Conservation (phyloP, 352 stramenopile species). For the Globisporangium okanoganense region DNA sequence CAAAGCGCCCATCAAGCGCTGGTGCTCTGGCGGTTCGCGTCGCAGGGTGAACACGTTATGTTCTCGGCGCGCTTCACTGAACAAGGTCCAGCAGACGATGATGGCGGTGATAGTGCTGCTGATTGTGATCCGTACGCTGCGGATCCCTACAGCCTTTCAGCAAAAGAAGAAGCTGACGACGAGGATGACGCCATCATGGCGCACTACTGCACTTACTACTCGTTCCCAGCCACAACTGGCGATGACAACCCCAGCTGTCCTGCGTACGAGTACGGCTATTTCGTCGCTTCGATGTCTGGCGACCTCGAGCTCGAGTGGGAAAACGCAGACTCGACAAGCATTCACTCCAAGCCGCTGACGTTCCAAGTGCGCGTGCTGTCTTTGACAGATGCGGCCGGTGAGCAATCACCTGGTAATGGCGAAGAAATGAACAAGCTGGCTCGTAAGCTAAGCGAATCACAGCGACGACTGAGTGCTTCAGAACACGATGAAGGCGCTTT, state of each 20-base stretch:
- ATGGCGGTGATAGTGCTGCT: not conserved
- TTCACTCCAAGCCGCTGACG: slow-evolving; percentile 37
- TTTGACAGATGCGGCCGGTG: not conserved
- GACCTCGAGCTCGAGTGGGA: slow-evolving; percentile 37
- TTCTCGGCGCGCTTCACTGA: slow-evolving; percentile 2
- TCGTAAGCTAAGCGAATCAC: not conserved
- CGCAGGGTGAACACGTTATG: not conserved
- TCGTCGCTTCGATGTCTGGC: slow-evolving; percentile 18
- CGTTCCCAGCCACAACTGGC: slow-evolving; percentile 8
- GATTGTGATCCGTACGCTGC: not conserved
- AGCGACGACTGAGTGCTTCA: not conserved
- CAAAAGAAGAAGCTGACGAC: not conserved
- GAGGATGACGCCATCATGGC: slow-evolving; percentile 1
- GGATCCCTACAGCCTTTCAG: not conserved
- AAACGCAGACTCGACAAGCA: slow-evolving; percentile 36
- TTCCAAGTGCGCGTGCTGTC: slow-evolving; percentile 28
- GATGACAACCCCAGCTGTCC: not conserved
- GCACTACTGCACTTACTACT: slow-evolving; percentile 29
- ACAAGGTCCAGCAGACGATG: not conserved
- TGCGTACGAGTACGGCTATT: slow-evolving; percentile 28
- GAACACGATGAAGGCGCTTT: not conserved
- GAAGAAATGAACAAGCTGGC: slow-evolving; percentile 8
- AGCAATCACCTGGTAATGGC: slow-evolving; percentile 13
- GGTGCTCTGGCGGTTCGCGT: slow-evolving; percentile 4
- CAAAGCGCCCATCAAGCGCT: not conserved